Conservation (phyloP, 176 grass and related monocot genomes). For the Musa schizocarpa region DNA sequence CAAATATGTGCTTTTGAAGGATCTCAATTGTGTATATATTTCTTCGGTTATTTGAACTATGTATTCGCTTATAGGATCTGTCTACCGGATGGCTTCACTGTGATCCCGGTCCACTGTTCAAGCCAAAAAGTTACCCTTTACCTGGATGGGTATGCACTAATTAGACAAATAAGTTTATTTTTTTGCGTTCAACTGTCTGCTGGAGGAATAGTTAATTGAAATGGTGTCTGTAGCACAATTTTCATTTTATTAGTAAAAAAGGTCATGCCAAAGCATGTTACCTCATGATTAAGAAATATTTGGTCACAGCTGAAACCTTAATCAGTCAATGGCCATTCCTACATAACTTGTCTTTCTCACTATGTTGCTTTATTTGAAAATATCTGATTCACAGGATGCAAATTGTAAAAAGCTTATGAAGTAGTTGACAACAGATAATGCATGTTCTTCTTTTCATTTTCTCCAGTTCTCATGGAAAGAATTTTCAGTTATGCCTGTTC, state of each 20-base stretch:
- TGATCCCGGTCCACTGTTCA: conserved; percentile 77
- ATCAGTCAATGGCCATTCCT: no score
- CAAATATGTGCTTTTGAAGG: not conserved
- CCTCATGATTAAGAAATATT: no score
- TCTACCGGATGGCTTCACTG: conserved; percentile 78
- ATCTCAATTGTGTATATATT: not conserved
- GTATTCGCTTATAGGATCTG: conserved; percentile 45
- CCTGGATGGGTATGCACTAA: conserved; percentile 47
- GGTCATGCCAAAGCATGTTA: no score
- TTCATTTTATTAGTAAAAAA: no score
- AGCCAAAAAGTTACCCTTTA: conserved; percentile 50
- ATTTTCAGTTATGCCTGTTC: conserved; percentile 72
- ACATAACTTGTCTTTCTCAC: not conserved
- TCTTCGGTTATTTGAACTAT: conserved; percentile 12
- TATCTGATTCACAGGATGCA: no score
- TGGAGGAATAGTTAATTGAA: not conserved
- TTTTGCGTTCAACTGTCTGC: not conserved
- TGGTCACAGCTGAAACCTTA: no score
- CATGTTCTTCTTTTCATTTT: conserved; percentile 17
- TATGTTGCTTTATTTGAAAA: not conserved
- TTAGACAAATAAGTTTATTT: not conserved
- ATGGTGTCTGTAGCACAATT: not conserved
- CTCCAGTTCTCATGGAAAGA: conserved; percentile 92
- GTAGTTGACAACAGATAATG: no score
- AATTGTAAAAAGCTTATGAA: no score